Percentiles rank a stretch among this genome's conserved stretches.
Evolutionary conservation across 2,329 filamentous ascomycete species (phyloP).

Genomic region (Daldinia eschscholtzii): DNA sequence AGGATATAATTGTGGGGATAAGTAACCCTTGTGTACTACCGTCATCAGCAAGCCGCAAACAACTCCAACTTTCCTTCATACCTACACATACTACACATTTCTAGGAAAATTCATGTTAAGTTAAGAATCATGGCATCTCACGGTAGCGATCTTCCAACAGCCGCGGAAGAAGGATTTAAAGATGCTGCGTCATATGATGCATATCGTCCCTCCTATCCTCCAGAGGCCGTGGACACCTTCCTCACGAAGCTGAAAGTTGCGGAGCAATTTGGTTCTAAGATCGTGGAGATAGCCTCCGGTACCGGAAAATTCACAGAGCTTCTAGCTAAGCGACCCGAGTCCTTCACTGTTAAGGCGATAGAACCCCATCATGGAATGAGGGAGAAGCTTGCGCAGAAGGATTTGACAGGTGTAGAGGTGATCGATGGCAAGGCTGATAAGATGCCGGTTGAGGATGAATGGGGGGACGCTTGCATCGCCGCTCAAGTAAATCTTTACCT

Average conservation of each 20-base stretch:
- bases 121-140: conserved; percentile 41
- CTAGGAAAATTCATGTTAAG: not conserved
- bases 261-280: conserved; percentile 59
- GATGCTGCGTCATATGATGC: conserved; percentile 74
- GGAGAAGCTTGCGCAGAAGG: conserved; percentile 69
- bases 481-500: conserved; percentile 68
- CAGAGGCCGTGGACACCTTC: conserved; percentile 68
- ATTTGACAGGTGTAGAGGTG: conserved; percentile 66
- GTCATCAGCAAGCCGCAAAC: not conserved
- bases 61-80: not conserved
- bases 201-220: conserved; percentile 75
- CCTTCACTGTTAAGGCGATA: conserved; percentile 71
- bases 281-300: conserved; percentile 76
- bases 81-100: not conserved
- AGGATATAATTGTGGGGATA: conserved; percentile 25
- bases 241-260: conserved; percentile 67
- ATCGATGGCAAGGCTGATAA: conserved; percentile 69
- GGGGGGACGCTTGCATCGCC: conserved; percentile 74
- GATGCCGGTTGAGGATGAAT: conserved; percentile 68
- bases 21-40: not conserved
- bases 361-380: conserved; percentile 78
- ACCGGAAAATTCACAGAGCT: conserved; percentile 78
- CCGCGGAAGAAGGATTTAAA: conserved; percentile 72
- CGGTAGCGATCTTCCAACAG: conserved; percentile 41
- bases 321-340: conserved; percentile 69